Percentiles rank a stretch among this genome's conserved stretches.
These are phyloP conservation scores for Hymenoscyphus scutula DNA, from an alignment of 2,329 filamentous ascomycete species.

Conservation along the genomic window DNA sequence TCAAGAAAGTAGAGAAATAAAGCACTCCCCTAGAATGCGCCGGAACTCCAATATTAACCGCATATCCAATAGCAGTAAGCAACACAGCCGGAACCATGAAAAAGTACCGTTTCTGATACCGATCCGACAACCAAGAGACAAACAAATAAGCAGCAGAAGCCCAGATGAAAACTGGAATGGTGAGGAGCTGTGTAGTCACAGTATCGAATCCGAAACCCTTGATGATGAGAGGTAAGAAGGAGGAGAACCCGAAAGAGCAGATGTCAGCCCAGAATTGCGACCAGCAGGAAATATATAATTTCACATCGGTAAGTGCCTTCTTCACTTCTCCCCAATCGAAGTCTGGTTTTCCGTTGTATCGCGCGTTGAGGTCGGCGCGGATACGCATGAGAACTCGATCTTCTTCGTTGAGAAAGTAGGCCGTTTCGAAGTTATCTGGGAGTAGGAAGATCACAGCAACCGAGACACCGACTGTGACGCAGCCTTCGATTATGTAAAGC, in stretches of 20 bases:
- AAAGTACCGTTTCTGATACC: neutral
- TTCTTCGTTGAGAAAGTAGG: neutral
- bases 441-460: constrained; percentile 20
- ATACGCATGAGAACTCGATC: neutral
- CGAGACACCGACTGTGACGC: constrained; percentile 44
- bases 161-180: constrained; percentile 55
- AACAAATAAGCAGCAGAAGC: constrained; percentile 46
- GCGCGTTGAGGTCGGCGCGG: neutral
- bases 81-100: neutral
- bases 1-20: neutral
- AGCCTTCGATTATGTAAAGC: constrained; percentile 50
- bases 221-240: constrained; percentile 56
- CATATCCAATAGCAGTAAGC: neutral
- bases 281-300: constrained; percentile 44
- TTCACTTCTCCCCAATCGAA: constrained; percentile 51
- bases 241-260: constrained; percentile 51
- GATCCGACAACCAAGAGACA: constrained; percentile 47
- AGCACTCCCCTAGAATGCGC: neutral
- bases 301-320: constrained; percentile 48
- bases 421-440: neutral
- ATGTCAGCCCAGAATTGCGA: constrained; percentile 25
- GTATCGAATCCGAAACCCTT: constrained; percentile 49
- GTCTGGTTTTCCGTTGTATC: constrained; percentile 20
- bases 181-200: constrained; percentile 52
- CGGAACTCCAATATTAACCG: neutral